Conservation (phyloP, 1,139 yeast genomes). For the Wickerhamiella infanticola region DNA sequence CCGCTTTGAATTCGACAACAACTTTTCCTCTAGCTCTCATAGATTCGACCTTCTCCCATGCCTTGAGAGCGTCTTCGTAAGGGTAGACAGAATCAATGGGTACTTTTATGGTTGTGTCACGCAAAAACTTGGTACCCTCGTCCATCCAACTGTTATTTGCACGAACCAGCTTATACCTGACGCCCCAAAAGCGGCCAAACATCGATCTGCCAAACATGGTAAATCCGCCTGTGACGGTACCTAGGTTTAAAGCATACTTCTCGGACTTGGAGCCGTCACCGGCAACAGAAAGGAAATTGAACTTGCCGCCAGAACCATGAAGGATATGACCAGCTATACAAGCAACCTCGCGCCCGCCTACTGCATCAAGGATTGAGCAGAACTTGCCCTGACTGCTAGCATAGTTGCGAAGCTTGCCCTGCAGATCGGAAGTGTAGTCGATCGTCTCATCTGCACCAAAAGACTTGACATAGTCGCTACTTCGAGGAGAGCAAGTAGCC, state of each 20-base stretch:
- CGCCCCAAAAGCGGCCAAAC: slow-evolving; percentile 20
- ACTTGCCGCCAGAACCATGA: slow-evolving; percentile 27
- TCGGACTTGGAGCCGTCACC: slow-evolving; percentile 27
- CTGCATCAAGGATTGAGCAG: slow-evolving; percentile 33
- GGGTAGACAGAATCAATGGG: slow-evolving; percentile 39
- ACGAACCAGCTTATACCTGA: slow-evolving; percentile 20
- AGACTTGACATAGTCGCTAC: slow-evolving; percentile 29
- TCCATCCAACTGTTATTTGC: slow-evolving; percentile 18
- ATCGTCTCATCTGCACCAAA: slow-evolving; percentile 40
- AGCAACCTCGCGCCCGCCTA: slow-evolving; percentile 29
- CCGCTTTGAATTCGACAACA: slow-evolving; percentile 20
- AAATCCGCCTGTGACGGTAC: neutral
- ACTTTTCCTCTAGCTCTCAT: slow-evolving; percentile 51
- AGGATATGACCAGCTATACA: slow-evolving; percentile 23
- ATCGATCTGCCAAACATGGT: slow-evolving; percentile 20
- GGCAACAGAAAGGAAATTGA: slow-evolving; percentile 35
- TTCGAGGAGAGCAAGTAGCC: slow-evolving; percentile 31
- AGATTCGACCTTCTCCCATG: slow-evolving; percentile 32
- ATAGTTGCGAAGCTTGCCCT: slow-evolving; percentile 23
- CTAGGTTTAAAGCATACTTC: neutral
- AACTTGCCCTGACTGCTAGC: slow-evolving; percentile 23
- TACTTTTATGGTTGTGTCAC: slow-evolving; percentile 30
- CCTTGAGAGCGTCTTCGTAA: slow-evolving; percentile 36
- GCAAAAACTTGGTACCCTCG: slow-evolving; percentile 26
- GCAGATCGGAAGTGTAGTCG: slow-evolving; percentile 32